Evolutionary conservation across 2,329 filamentous ascomycete species (phyloP).

Genomic region (Diaporthe australafricana): DNA sequence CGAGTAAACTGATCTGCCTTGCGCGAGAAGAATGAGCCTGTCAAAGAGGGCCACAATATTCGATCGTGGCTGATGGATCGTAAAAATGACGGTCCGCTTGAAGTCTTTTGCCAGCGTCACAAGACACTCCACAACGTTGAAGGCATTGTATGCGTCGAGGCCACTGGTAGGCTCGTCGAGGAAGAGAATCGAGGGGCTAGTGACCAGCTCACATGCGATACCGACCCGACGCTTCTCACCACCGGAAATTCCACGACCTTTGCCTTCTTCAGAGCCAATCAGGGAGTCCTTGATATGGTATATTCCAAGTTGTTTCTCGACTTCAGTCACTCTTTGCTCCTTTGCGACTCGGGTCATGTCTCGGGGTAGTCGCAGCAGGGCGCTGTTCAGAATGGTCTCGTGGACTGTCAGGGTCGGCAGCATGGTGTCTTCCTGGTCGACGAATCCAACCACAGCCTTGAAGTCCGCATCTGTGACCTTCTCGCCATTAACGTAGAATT

Average conservation of each 20-base stretch:
- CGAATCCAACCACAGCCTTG: slow-evolving; percentile 92
- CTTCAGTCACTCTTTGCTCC: slow-evolving; percentile 89
- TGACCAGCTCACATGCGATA: slow-evolving; percentile 97
- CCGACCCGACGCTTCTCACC: slow-evolving; percentile 96
- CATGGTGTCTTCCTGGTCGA: slow-evolving; percentile 98
- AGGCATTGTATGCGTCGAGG: slow-evolving; percentile 95
- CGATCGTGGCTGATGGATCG: slow-evolving; percentile 96
- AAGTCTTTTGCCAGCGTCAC: slow-evolving; percentile 96
- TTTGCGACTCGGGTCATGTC: slow-evolving; percentile 92
- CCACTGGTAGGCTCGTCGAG: slow-evolving; percentile 97
- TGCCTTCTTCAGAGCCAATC: slow-evolving; percentile 95
- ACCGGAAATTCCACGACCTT: slow-evolving; percentile 93
- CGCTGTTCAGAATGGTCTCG: slow-evolving; percentile 96
- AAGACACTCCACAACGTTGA: slow-evolving; percentile 96
- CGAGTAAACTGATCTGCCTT: slow-evolving; percentile 92
- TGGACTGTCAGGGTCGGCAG: slow-evolving; percentile 95
- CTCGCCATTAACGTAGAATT: slow-evolving; percentile 95
- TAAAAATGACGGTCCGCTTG: slow-evolving; percentile 97
- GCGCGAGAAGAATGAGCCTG: slow-evolving; percentile 88
- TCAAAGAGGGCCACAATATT: slow-evolving; percentile 99
- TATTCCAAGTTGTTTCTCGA: slow-evolving; percentile 96
- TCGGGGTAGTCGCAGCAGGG: slow-evolving; percentile 87
- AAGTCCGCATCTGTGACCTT: slow-evolving; percentile 87
- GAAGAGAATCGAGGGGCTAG: slow-evolving; percentile 96
- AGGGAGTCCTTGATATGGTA: slow-evolving; percentile 93